Conservation (phyloP, 768 basidiomycete species). For the Imleria badia region DNA sequence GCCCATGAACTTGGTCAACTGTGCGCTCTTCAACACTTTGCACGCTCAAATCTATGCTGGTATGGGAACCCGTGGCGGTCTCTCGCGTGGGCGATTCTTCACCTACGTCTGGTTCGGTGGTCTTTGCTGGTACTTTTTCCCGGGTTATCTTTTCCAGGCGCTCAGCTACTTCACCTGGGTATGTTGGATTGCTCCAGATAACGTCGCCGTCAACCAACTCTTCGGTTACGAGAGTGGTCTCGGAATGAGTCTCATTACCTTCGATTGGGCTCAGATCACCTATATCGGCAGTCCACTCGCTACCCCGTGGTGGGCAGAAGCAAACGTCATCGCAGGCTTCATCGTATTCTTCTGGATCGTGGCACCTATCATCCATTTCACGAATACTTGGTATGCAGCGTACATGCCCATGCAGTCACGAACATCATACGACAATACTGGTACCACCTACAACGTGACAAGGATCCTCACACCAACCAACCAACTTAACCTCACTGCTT, state of each 20-base stretch:
- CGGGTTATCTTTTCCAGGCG: constrained; percentile 72
- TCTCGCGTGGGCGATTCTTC: constrained; percentile 57
- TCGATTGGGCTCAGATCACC: constrained; percentile 80
- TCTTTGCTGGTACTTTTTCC: constrained; percentile 56
- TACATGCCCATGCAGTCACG: constrained; percentile 43
- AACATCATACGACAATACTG: constrained; percentile 44
- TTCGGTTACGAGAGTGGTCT: constrained; percentile 61
- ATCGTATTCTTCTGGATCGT: constrained; percentile 35
- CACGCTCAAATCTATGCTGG: constrained; percentile 56
- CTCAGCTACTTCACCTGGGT: constrained; percentile 62
- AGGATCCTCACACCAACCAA: constrained; percentile 35
- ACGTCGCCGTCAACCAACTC: constrained; percentile 69
- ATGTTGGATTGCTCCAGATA: constrained; percentile 70
- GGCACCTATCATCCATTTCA: constrained; percentile 30
- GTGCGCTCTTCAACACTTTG: constrained; percentile 74
- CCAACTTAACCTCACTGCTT: constrained; percentile 33
- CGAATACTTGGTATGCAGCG: constrained; percentile 38
- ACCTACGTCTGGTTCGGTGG: constrained; percentile 41
- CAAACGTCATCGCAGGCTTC: constrained; percentile 40
- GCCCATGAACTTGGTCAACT: constrained; percentile 69
- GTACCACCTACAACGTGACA: constrained; percentile 40
- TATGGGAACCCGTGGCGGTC: constrained; percentile 42
- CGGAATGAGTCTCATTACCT: constrained; percentile 74
- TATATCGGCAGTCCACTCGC: constrained; percentile 45
- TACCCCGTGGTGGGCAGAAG: constrained; percentile 38